phyloP scores from a whole-genome alignment of 2,329 filamentous ascomycete species.

The Conoideocrella luteorostrata region DNA sequence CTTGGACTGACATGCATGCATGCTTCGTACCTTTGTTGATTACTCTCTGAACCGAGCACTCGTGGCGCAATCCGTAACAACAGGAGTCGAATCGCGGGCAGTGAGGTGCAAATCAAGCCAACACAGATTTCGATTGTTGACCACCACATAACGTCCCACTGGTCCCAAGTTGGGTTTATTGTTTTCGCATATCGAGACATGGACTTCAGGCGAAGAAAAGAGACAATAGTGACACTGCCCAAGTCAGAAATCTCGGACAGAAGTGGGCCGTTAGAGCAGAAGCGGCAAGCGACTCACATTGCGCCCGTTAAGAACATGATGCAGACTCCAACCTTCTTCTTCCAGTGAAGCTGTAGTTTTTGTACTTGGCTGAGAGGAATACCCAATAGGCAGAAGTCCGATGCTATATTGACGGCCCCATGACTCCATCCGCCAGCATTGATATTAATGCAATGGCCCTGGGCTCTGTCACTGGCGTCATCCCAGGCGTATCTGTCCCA shows the following conservation, averaged over 20 bases:
- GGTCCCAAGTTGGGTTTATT: constrained; percentile 6
- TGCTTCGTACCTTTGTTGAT: too few relatives aligned
- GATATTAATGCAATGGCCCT: not conserved
- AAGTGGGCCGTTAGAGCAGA: not conserved
- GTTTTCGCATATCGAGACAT: not conserved
- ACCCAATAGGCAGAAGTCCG: constrained; percentile 6
- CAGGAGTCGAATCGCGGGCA: constrained; percentile 5
- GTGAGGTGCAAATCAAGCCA: constrained; percentile 6
- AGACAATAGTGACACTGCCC: constrained; percentile 6
- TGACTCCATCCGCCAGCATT: not conserved
- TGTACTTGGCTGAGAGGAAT: constrained; percentile 5
- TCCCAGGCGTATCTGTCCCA: constrained; percentile 27
- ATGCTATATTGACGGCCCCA: not conserved
- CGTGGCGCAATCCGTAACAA: constrained; percentile 3
- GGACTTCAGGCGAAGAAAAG: constrained; percentile 4
- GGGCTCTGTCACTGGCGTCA: not conserved
- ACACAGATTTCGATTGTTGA: constrained; percentile 4
- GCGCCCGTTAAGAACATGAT: constrained; percentile 7
- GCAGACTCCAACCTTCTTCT: constrained; percentile 7
- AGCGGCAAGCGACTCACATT: not conserved
- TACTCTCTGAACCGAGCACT: too few relatives aligned
- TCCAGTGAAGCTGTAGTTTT: constrained; percentile 1
- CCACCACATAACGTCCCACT: constrained; percentile 5
- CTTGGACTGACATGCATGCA: too few relatives aligned
- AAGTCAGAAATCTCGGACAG: too few relatives aligned